Evolutionary conservation across 495 filamentous ascomycete genomes (phyloP).

Genomic region (Xylaria scruposa): DNA sequence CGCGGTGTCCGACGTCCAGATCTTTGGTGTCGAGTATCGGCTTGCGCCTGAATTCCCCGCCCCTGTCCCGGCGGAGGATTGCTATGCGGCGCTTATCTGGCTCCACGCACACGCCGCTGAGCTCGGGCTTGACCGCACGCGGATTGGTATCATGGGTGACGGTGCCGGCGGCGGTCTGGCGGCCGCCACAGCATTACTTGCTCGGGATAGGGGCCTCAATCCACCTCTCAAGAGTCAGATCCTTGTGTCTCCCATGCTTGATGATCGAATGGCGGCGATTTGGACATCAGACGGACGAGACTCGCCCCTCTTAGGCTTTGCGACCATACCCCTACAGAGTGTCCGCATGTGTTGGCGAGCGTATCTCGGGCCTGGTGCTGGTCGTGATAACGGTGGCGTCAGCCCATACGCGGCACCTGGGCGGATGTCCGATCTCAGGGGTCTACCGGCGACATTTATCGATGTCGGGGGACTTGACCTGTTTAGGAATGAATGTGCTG

Average conservation of each 20-base stretch:
- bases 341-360: constrained; percentile 28
- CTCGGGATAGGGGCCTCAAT: constrained; percentile 34
- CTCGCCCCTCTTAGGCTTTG: constrained; percentile 21
- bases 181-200: constrained; percentile 29
- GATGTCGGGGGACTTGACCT: constrained; percentile 39
- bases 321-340: constrained; percentile 4
- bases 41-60: constrained; percentile 42
- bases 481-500: constrained; percentile 47
- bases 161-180: constrained; percentile 40
- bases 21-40: constrained; percentile 50
- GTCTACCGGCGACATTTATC: constrained; percentile 39
- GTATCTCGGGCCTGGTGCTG: constrained; percentile 28
- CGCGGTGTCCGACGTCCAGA: constrained; percentile 33
- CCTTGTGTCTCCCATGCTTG: constrained; percentile 41
- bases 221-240: constrained; percentile 35
- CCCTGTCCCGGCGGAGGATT: constrained; percentile 36
- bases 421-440: constrained; percentile 31
- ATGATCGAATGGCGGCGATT: constrained; percentile 31
- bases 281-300: neutral
- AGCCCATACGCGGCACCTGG: constrained; percentile 35
- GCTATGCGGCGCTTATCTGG: constrained; percentile 34
- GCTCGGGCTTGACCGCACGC: constrained; percentile 35
- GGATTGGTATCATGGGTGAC: constrained; percentile 39
- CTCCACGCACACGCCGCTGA: constrained; percentile 25
- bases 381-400: constrained; percentile 21